A percentile compares a stretch with the other conserved stretches of the same genome.
phyloP scores from a whole-genome alignment of 805 yeast species.

The Candida xyloterini region DNA sequence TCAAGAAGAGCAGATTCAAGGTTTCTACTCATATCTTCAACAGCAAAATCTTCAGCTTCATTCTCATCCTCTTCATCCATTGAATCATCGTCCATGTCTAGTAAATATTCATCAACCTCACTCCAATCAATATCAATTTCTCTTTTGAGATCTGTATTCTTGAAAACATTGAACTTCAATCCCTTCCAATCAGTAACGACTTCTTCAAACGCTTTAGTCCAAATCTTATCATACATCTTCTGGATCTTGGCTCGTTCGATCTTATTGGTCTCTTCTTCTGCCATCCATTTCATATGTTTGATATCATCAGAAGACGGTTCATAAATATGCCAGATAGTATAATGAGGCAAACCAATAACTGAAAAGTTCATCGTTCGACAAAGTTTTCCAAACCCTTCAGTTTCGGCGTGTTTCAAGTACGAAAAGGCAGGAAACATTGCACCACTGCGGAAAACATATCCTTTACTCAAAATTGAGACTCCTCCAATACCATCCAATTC shows the following conservation, averaged over 20 bases:
- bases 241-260: conserved; percentile 62
- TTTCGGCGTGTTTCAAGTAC: conserved; percentile 91
- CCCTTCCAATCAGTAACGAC: conserved; percentile 68
- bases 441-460: conserved; percentile 79
- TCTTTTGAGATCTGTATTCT: conserved; percentile 66
- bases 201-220: conserved; percentile 80
- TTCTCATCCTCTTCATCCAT: conserved; percentile 18
- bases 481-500: conserved; percentile 97
- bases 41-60: conserved; percentile 8
- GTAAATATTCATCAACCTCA: conserved; percentile 50
- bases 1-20: conserved; percentile 16
- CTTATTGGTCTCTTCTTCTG: conserved; percentile 66
- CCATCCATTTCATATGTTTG: conserved; percentile 82
- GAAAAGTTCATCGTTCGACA: conserved; percentile 80
- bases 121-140: conserved; percentile 63
- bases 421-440: conserved; percentile 94
- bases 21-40: conserved; percentile 16
- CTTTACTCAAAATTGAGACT: conserved; percentile 85
- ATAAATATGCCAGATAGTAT: conserved; percentile 90
- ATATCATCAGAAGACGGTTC: conserved; percentile 91
- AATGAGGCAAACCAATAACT: conserved; percentile 87
- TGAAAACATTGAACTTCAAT: conserved; percentile 68
- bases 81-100: conserved; percentile 26
- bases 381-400: conserved; percentile 91
- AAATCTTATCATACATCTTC: conserved; percentile 66